phyloP scores from a whole-genome alignment of 768 basidiomycete genomes.

The Suillus subaureus region DNA sequence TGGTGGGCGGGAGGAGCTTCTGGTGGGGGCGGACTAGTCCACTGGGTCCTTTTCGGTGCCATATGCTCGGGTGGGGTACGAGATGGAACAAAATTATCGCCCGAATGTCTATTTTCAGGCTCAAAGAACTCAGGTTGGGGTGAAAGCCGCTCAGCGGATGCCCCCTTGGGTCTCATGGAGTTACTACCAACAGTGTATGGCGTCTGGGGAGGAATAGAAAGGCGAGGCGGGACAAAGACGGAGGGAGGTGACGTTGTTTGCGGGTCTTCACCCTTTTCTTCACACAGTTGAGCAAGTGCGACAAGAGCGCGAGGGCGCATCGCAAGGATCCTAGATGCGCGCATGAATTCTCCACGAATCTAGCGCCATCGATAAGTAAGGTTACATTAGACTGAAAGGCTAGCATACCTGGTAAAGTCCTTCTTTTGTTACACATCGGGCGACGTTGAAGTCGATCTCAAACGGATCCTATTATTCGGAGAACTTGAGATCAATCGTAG shows the following conservation, averaged over 20 bases:
- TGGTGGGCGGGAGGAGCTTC: conserved; percentile 72
- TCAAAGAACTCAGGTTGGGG: conserved; percentile 53
- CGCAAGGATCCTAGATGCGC: conserved; percentile 84
- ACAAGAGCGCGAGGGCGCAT: conserved; percentile 77
- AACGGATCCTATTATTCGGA: conserved; percentile 79
- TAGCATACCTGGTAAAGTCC: conserved; percentile 83
- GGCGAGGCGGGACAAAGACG: conserved; percentile 46
- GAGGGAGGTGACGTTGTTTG: conserved; percentile 43
- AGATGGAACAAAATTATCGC: conserved; percentile 35
- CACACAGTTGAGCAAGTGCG: conserved; percentile 87
- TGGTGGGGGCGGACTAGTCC: conserved; percentile 85
- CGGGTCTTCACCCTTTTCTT: conserved; percentile 69
- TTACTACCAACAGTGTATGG: conserved; percentile 70
- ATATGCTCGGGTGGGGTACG: conserved; percentile 70
- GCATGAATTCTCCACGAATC: conserved; percentile 99
- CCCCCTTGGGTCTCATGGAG: conserved; percentile 52
- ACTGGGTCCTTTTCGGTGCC: conserved; percentile 78
- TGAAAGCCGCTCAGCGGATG: conserved; percentile 50
- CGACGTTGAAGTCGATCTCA: conserved; percentile 94
- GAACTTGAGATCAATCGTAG: background rate
- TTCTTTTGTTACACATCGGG: conserved; percentile 94
- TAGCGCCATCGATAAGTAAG: conserved; percentile 33
- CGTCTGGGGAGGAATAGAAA: conserved; percentile 63
- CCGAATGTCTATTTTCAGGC: conserved; percentile 35
- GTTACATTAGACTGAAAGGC: background rate